Evolutionary conservation across 2,329 filamentous ascomycete genomes (phyloP).

Genomic region (Colletotrichum musicola): DNA sequence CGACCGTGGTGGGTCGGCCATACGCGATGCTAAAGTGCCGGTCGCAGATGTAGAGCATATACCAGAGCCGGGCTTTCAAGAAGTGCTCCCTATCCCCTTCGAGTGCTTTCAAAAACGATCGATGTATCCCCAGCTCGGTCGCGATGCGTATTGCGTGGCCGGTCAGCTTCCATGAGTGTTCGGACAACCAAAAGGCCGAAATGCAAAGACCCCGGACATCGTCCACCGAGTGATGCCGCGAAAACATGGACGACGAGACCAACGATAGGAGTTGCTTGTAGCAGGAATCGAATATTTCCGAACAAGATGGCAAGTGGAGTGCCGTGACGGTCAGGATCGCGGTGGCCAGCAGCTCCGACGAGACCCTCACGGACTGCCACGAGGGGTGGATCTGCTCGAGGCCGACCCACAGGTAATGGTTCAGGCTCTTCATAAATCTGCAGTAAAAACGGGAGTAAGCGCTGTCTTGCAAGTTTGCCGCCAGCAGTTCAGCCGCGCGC

Average conservation of each 20-base stretch:
- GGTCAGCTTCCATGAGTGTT: slow-evolving; percentile 71
- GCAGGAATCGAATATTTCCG: slow-evolving; percentile 64
- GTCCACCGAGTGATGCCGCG: slow-evolving; percentile 68
- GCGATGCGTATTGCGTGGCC: slow-evolving; percentile 70
- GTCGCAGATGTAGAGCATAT: slow-evolving; percentile 53
- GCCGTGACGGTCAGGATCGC: slow-evolving; percentile 71
- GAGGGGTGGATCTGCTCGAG: slow-evolving; percentile 63
- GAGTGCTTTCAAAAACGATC: slow-evolving; percentile 62
- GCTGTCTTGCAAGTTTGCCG: background rate
- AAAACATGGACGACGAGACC: slow-evolving; percentile 69
- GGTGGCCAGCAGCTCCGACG: slow-evolving; percentile 68
- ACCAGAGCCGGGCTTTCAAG: slow-evolving; percentile 70
- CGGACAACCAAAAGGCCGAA: slow-evolving; percentile 73
- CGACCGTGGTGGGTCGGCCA: slow-evolving; percentile 48
- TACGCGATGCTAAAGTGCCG: slow-evolving; percentile 50
- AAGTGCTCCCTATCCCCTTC: slow-evolving; percentile 62
- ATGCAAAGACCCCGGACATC: slow-evolving; percentile 71
- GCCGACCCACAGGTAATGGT: slow-evolving; percentile 65
- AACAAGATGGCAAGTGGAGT: slow-evolving; percentile 68
- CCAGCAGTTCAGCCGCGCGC: too few relatives aligned
- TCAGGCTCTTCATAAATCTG: slow-evolving; percentile 60
- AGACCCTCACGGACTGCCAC: slow-evolving; percentile 63
- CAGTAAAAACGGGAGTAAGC: background rate
- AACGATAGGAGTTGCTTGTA: slow-evolving; percentile 69
- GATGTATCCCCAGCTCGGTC: slow-evolving; percentile 67